Evolutionary conservation across 768 basidiomycete species (phyloP), one percentile per base, ranked within the genome.

Genomic region (Rhodotorula diobovata): DNA sequence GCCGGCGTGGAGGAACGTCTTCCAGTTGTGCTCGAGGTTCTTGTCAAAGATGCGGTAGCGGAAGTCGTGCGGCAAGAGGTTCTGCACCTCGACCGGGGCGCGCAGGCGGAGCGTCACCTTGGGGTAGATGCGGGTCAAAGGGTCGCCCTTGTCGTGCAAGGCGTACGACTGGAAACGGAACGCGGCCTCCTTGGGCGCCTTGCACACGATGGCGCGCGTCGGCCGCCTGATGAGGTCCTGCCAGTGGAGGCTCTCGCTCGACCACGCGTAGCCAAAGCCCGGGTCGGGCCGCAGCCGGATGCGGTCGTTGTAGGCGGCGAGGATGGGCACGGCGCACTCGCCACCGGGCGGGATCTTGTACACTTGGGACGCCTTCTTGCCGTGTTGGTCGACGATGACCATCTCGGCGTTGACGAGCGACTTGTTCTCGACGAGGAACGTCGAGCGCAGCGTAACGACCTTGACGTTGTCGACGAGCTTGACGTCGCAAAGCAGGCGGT

Each of bases 1-100:
- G 39, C 96, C 95, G 77, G 90, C 87, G 56, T 94, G 86, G 25
- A 98, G 83, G 81, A 92, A 99, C 79, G 90, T 94, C 73, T 87
- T 87, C 88, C 93, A 97, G 77, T 95, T 94, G 77, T 93, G 90
- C 76, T 93, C 88, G 0, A 90, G 88, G 72, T 96, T 87, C 82
- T 93, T 96, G 83, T 99, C 94, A 75, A 93, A 97, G 45, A 98
- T 90, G n/a, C 93, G 86, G 82, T 96, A 99, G 76, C 93, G 89
- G 61, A 98, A 81, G 76, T 97, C 93, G 81, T 89, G 96, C 1
- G 96, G 96, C 34, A 98, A 82, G 30, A 98, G 82, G 79, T 99
- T 99, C 81, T 99, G 95, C 18, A 99, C 82, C 78, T 99, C 95
- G 37, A 99, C 84, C 1, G 96, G 96, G 23, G 96, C 93, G 46